Conservation (phyloP, 257 asterid species). For the Fraxinus americana region DNA sequence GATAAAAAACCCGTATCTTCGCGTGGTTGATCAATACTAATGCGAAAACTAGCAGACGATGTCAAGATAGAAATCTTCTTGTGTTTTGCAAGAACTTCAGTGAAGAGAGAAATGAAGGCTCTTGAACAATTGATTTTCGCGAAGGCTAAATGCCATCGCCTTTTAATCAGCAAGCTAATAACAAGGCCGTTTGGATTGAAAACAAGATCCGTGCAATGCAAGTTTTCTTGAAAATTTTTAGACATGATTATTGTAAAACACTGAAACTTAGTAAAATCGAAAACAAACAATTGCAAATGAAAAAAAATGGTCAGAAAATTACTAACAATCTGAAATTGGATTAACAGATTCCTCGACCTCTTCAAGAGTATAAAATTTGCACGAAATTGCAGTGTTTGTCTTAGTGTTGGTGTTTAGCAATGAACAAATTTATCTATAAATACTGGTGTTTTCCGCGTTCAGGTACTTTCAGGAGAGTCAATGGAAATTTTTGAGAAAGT, state of each 20-base stretch:
- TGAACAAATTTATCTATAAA: neutral
- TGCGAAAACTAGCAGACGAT: neutral
- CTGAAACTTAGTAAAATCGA: neutral
- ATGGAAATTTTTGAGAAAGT: neutral
- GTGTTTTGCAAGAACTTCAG: neutral
- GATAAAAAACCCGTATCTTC: conserved; percentile 5
- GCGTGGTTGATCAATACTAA: neutral
- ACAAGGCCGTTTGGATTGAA: neutral
- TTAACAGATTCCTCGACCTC: neutral
- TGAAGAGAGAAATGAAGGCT: conserved; percentile 13
- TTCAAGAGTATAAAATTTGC: too few relatives aligned
- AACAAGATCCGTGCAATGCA: neutral
- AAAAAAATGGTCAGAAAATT: too few relatives aligned
- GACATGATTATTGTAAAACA: neutral
- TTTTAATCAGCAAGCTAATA: neutral
- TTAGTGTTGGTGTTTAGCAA: too few relatives aligned
- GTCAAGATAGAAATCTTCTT: neutral
- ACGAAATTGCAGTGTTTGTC: neutral
- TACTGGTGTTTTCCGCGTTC: neutral
- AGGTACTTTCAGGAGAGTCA: neutral
- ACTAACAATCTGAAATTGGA: too few relatives aligned
- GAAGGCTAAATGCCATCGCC: conserved; percentile 19
- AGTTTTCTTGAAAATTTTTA: neutral
- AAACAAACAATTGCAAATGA: neutral
- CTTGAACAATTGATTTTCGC: conserved; percentile 3